Base-by-base conservation (phyloP, 306 rosid genomes). In the Geum urbanum region DNA sequence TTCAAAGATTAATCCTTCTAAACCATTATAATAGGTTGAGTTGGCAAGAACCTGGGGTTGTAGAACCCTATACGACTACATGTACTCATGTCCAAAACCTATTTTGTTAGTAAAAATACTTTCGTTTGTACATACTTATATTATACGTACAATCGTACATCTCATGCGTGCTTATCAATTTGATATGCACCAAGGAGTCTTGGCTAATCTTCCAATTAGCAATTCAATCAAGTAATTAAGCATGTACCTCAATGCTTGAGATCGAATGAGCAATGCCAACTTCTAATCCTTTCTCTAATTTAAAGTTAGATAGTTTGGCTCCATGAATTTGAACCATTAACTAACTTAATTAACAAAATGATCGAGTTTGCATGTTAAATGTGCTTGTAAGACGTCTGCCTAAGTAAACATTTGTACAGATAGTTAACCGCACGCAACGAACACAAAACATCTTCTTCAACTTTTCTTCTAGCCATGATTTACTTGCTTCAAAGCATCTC, bases 371-470 rank as follows among this genome's bases (percentile, higher is more conserved):
- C 63, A 52, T 40, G 37, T 18, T 24, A 24, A 24, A 0, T 53
- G 22, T 19, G 13, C 32, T 14, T 58, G 44, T 58, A 32, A 27
- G 44, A 32, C 44, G 7, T 50, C 14, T 60, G 18, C 60, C 60
- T 6, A 39, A 22, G 43, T 24, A 24, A 24, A 24, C 22, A 35
- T 67, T 10, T 67, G 27, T 0, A 44, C 19, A 22, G 9, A 39
- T 8, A 52, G 27, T 24, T 7, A 51, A 57, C 62, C 14, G 41
- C 73, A 69, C 73, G 63, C 73, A 69, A 69, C 54, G 27, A 69
- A 53, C 52, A 20, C 52, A 13, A 13, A 32, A 24, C 41, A 19
- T 69, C 72, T 18, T 69, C 5, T n/a, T 41, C 20, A 53, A 53
- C 6, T 67, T 67, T 5, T 37, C 57, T 14, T 48, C 49, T 51